phyloP scores from a whole-genome alignment of 1,139 yeast species.

The Lodderomyces beijingensis region DNA sequence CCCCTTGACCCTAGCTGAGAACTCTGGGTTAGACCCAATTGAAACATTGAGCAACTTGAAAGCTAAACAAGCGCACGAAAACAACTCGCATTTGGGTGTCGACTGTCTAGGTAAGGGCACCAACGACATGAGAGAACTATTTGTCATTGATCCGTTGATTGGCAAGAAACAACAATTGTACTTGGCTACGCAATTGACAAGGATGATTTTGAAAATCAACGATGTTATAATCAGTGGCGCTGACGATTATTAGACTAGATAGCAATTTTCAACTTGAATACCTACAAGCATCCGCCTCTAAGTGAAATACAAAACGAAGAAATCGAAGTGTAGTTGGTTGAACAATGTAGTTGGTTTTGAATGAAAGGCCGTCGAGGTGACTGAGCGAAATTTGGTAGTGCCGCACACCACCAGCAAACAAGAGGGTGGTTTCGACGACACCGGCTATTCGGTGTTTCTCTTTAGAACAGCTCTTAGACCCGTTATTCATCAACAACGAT shows the following conservation, averaged over 20 bases:
- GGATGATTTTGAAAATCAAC: slow-evolving; percentile 96
- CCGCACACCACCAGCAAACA: too few relatives aligned
- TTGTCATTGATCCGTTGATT: slow-evolving; percentile 93
- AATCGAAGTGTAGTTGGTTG: too few relatives aligned
- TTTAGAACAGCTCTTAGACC: too few relatives aligned
- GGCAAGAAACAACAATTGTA: slow-evolving; percentile 95
- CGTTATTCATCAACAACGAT: too few relatives aligned
- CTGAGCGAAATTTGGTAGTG: too few relatives aligned
- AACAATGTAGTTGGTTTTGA: too few relatives aligned
- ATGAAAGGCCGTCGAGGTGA: too few relatives aligned
- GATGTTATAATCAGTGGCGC: slow-evolving; percentile 91
- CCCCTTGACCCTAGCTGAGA: slow-evolving; percentile 94
- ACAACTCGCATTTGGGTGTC: slow-evolving; percentile 74
- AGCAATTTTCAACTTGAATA: too few relatives aligned
- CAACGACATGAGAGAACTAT: slow-evolving; percentile 87
- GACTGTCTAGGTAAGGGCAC: slow-evolving; percentile 89
- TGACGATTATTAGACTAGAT: slow-evolving; percentile 48
- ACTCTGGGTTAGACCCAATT: slow-evolving; percentile 92
- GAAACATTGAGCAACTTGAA: slow-evolving; percentile 82
- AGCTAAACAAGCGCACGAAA: slow-evolving; percentile 77
- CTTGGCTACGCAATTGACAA: slow-evolving; percentile 92
- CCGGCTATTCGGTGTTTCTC: too few relatives aligned
- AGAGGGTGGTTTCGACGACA: too few relatives aligned
- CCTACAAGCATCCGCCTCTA: too few relatives aligned
- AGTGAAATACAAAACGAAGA: too few relatives aligned